Base-by-base conservation (phyloP, 805 yeast species). In the Hyphopichia homilentoma region DNA sequence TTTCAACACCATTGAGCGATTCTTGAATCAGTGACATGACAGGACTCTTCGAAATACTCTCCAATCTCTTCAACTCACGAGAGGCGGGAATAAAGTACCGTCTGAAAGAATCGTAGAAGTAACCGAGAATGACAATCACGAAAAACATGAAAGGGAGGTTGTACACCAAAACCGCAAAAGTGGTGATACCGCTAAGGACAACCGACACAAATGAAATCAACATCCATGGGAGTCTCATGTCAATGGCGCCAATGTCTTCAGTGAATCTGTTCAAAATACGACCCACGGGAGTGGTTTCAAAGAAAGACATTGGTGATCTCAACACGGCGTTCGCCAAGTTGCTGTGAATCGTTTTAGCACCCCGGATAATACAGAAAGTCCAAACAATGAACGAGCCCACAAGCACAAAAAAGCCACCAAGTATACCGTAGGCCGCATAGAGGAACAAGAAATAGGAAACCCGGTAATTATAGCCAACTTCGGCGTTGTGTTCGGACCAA, bases 231-330 rank as follows among this genome's bases (percentile, higher is more conserved):
- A 53, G 35, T 24, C 42, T 45, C 29, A 45, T 45, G 32, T 54
- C 60, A 22, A 53, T 40, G 5, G 34, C 29, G 11, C 46, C 39
- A 4, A 53, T 43, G 28, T 54, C 60, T 18, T 53, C 54, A 3
- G 59, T 37, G 33, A 54, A 54, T 20, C 59, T 34, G 35, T 54
- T 54, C 37, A 54, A 39, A 14, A 54, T 45, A 27, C 59, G 30
- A 3, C 59, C 60, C 17, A 52, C 41, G 4, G 60, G 59, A 1
- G 59, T 54, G 13, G 57, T 50, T 33, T 54, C 60, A 27, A 54
- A 54, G 34, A 53, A 54, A 3, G 56, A 45, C 60, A 54, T 54
- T 5, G 60, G 60, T 3, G 56, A 44, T 27, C 54, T 40, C 33
- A 54, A 39, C 2, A 54, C 49, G 2, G 45, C 33, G 12, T 36